Evolutionary conservation across 2,329 filamentous ascomycete species (phyloP).

Genomic region (Shiraia sp.): DNA sequence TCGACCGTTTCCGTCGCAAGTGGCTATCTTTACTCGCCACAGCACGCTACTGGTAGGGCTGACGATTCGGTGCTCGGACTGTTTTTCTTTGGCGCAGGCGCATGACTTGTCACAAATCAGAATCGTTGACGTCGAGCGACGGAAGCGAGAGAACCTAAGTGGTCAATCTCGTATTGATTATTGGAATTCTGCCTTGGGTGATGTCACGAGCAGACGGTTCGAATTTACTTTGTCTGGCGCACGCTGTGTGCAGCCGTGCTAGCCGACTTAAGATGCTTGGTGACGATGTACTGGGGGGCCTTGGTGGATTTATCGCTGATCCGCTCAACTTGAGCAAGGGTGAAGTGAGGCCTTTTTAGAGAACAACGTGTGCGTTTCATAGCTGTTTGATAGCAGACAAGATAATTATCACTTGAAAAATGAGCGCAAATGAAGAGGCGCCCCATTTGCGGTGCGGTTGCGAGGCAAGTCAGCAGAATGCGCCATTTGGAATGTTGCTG

Average conservation of each 20-base stretch:
- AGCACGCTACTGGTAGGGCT: slow-evolving; percentile 11
- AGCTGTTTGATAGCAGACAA: no score
- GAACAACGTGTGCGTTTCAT: background rate
- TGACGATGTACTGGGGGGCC: slow-evolving; percentile 14
- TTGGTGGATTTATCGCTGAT: slow-evolving; percentile 14
- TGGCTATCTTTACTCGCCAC: slow-evolving; percentile 1
- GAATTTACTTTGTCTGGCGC: background rate
- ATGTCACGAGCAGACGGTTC: slow-evolving; percentile 25
- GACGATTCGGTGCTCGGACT: slow-evolving; percentile 4
- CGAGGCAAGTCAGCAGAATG: slow-evolving; percentile 1
- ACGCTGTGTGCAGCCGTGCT: slow-evolving; percentile 12
- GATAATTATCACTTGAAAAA: no score
- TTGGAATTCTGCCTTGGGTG: slow-evolving; percentile 19
- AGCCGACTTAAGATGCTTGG: slow-evolving; percentile 22
- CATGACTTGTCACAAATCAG: slow-evolving; percentile 11
- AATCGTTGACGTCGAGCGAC: slow-evolving; percentile 18
- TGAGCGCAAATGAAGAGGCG: background rate
- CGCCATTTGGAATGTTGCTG: slow-evolving; percentile 1
- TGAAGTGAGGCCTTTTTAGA: background rate
- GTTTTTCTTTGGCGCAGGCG: slow-evolving; percentile 1
- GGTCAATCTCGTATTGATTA: slow-evolving; percentile 8
- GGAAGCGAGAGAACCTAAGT: slow-evolving; percentile 5
- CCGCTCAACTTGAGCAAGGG: background rate
- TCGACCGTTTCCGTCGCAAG: background rate
- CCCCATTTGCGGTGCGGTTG: background rate